These are phyloP conservation scores for Colletotrichum gloeosporioides DNA, from an alignment of 2,329 filamentous ascomycete genomes.

Conservation along the genomic window DNA sequence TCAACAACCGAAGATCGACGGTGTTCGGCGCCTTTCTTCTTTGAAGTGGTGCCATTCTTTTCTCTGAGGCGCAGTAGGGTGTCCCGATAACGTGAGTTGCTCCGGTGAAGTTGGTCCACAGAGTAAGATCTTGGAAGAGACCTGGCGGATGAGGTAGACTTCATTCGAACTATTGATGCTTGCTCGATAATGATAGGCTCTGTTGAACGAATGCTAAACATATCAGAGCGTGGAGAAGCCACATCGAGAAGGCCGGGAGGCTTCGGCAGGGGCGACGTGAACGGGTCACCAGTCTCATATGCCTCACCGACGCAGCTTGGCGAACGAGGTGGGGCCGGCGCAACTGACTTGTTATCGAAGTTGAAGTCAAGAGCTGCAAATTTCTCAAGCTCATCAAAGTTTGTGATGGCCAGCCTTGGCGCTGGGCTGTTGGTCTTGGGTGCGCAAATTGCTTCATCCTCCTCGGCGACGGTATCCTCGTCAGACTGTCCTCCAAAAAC, in stretches of 20 bases:
- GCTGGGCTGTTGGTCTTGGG: not conserved
- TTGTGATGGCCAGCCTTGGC: constrained; percentile 31
- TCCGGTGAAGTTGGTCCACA: constrained; percentile 38
- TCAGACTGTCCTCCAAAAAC: constrained; percentile 45
- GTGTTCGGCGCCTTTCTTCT: constrained; percentile 8
- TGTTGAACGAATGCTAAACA: constrained; percentile 36
- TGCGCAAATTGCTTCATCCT: not conserved
- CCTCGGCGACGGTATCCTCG: not conserved
- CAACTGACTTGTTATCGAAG: constrained; percentile 28
- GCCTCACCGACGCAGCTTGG: constrained; percentile 41
- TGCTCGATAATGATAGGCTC: constrained; percentile 45
- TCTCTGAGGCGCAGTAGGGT: constrained; percentile 2
- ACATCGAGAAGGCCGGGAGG: constrained; percentile 24
- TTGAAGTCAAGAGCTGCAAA: constrained; percentile 79
- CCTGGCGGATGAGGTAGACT: constrained; percentile 27
- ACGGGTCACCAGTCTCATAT: constrained; percentile 24
- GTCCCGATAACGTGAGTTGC: constrained; percentile 35
- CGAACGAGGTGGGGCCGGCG: constrained; percentile 23
- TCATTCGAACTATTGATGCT: constrained; percentile 43
- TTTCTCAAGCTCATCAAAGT: constrained; percentile 72
- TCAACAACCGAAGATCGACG: constrained; percentile 33
- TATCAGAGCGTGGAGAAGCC: constrained; percentile 37
- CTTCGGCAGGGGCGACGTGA: constrained; percentile 19
- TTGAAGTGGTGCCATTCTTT: not conserved
- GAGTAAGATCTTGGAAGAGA: constrained; percentile 39